Conservation (phyloP, 371 early-diverging fungal genomes). For the Mucor irregularis region DNA sequence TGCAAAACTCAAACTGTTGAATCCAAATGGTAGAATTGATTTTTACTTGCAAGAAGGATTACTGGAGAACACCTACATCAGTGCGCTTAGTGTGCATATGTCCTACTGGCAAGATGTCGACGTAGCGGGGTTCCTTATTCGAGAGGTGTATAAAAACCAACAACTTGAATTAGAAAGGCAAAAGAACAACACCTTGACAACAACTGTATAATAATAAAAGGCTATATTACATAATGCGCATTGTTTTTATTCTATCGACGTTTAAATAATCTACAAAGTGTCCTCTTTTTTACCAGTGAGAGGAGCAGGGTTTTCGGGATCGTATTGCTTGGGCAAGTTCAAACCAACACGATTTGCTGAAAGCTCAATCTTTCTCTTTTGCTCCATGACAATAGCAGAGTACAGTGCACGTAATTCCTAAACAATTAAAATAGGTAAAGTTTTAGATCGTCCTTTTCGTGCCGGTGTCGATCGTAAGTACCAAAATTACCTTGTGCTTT, state of each 20-base stretch:
- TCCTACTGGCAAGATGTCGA: conserved; percentile 84
- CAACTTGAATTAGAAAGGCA: neutral
- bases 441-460: too few relatives aligned
- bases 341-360: conserved; percentile 52
- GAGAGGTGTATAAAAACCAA: conserved; percentile 42
- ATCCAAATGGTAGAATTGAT: conserved; percentile 72
- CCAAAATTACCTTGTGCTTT: conserved; percentile 41
- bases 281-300: conserved; percentile 2
- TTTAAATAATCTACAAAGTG: too few relatives aligned
- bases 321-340: conserved; percentile 41
- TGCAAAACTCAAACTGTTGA: conserved; percentile 52
- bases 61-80: conserved; percentile 78
- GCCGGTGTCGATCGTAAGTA: neutral
- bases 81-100: conserved; percentile 75
- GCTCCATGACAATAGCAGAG: conserved; percentile 46
- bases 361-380: conserved; percentile 48
- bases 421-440: neutral
- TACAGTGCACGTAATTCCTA: conserved; percentile 45
- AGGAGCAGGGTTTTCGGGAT: conserved; percentile 30
- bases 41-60: conserved; percentile 79
- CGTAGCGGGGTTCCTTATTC: conserved; percentile 61
- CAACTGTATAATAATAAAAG: neutral
- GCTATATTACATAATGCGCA: too few relatives aligned
- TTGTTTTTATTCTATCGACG: too few relatives aligned
- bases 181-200: neutral